Percentiles rank a stretch among this genome's conserved stretches.
phyloP scores from a whole-genome alignment of 176 grass and related monocot species.

The Oryza australiensis region DNA sequence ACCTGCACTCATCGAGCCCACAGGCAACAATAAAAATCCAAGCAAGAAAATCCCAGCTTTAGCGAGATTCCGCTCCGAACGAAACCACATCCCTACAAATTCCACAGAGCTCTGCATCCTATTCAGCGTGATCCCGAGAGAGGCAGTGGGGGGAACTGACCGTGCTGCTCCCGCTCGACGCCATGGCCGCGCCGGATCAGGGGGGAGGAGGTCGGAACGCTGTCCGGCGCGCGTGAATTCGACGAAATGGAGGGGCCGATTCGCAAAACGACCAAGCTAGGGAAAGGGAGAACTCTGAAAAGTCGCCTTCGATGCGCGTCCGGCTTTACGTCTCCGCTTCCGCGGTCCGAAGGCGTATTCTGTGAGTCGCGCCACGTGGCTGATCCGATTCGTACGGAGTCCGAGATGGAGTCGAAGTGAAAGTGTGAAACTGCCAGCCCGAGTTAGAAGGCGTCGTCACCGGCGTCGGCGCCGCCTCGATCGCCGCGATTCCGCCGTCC shows the following conservation, averaged over 20 bases:
- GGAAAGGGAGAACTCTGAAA: background rate
- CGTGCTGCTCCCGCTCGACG: slow-evolving; percentile 49
- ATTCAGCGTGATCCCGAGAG: background rate
- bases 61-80: background rate
- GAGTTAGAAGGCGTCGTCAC: no score
- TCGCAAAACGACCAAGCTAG: background rate
- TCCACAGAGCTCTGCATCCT: background rate
- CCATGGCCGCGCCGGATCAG: slow-evolving; percentile 45
- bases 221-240: background rate
- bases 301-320: background rate
- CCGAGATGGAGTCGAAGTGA: background rate
- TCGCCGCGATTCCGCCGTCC: no score
- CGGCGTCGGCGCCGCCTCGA: no score
- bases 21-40: background rate
- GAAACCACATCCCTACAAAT: slow-evolving; percentile 14
- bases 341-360: background rate
- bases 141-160: slow-evolving; percentile 30
- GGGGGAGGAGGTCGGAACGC: slow-evolving; percentile 15
- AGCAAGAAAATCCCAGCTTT: background rate
- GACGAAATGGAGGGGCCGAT: background rate
- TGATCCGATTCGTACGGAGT: background rate
- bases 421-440: background rate
- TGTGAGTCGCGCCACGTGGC: background rate
- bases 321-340: background rate
- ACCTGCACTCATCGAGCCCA: slow-evolving; percentile 31